A percentile compares a stretch with the other conserved stretches of the same genome.
Evolutionary conservation across 2,329 filamentous ascomycete species (phyloP).

Genomic region (Hortaea sp.): DNA sequence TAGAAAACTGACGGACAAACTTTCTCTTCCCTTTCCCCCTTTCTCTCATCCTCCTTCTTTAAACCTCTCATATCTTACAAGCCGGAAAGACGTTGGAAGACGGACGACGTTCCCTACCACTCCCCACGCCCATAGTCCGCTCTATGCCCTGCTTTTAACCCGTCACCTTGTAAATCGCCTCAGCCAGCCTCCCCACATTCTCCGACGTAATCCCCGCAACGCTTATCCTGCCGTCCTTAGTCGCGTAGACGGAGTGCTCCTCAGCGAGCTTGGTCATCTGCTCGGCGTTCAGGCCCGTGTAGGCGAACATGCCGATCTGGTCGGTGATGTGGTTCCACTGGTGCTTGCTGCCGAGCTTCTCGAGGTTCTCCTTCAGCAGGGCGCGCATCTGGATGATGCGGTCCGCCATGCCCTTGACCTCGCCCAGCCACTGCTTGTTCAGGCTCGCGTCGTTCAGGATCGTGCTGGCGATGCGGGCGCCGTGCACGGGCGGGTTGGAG

Average conservation of each 20-base stretch:
- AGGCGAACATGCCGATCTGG: slow-evolving; percentile 99
- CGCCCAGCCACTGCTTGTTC: slow-evolving; percentile 87
- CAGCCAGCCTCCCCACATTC: slow-evolving; percentile 70
- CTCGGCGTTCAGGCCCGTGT: slow-evolving; percentile 81
- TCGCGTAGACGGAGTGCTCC: slow-evolving; percentile 96
- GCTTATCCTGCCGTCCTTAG: slow-evolving; percentile 80
- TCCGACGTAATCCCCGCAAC: slow-evolving; percentile 73
- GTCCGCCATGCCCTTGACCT: slow-evolving; percentile 98
- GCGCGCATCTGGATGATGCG: slow-evolving; percentile 98
- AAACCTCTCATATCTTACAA: too few relatives aligned
- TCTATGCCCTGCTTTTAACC: slow-evolving; percentile 41
- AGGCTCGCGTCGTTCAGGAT: slow-evolving; percentile 79
- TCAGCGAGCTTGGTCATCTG: slow-evolving; percentile 88
- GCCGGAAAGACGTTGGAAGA: too few relatives aligned
- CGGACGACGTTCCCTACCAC: too few relatives aligned
- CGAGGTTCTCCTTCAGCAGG: slow-evolving; percentile 86
- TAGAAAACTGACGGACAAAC: too few relatives aligned
- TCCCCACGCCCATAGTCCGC: too few relatives aligned
- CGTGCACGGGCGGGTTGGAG: slow-evolving; percentile 96
- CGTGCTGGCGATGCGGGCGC: slow-evolving; percentile 83
- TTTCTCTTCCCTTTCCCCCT: too few relatives aligned
- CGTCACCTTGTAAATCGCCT: slow-evolving; percentile 77
- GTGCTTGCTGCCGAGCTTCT: slow-evolving; percentile 89
- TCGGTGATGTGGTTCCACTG: slow-evolving; percentile 98
- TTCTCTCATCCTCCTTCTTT: too few relatives aligned